A percentile compares a stretch with the other conserved stretches of the same genome.
phyloP scores from a whole-genome alignment of 306 rosid species.

The Cicer arietinum region DNA sequence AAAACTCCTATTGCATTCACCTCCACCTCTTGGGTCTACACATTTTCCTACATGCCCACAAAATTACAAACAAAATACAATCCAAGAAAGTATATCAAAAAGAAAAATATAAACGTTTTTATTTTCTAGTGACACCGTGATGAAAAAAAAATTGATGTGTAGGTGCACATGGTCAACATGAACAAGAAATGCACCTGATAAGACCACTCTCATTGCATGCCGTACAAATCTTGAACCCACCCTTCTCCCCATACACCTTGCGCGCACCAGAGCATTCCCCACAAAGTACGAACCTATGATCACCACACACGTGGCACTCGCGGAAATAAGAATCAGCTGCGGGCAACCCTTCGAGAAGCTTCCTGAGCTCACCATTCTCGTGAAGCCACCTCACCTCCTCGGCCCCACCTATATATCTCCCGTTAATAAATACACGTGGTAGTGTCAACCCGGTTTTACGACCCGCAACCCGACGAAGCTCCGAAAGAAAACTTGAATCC shows the following conservation, averaged over 20 bases:
- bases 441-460: conserved; percentile 50
- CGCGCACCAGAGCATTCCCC: conserved; percentile 81
- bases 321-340: conserved; percentile 52
- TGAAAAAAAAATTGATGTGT: conserved; percentile 2
- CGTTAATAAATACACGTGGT: conserved; percentile 86
- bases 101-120: background rate
- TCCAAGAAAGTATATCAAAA: background rate
- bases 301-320: conserved; percentile 73
- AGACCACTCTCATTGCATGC: conserved; percentile 87
- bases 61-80: conserved; percentile 43
- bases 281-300: conserved; percentile 73
- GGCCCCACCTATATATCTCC: conserved; percentile 84
- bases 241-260: conserved; percentile 70
- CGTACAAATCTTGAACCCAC: conserved; percentile 72
- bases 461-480: conserved; percentile 68
- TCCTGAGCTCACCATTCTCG: conserved; percentile 91
- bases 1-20: conserved; percentile 29
- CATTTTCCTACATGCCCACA: conserved; percentile 31
- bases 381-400: conserved; percentile 75
- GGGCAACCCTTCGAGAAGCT: conserved; percentile 80
- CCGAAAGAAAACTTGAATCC: conserved; percentile 73
- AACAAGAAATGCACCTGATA: conserved; percentile 86
- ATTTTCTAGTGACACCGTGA: conserved; percentile 1
- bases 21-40: conserved; percentile 29
- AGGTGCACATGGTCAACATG: conserved; percentile 54